Evolutionary conservation across 225 moss, liverwort and hornwort species (phyloP).

Genomic region (Marchantia polymorpha): DNA sequence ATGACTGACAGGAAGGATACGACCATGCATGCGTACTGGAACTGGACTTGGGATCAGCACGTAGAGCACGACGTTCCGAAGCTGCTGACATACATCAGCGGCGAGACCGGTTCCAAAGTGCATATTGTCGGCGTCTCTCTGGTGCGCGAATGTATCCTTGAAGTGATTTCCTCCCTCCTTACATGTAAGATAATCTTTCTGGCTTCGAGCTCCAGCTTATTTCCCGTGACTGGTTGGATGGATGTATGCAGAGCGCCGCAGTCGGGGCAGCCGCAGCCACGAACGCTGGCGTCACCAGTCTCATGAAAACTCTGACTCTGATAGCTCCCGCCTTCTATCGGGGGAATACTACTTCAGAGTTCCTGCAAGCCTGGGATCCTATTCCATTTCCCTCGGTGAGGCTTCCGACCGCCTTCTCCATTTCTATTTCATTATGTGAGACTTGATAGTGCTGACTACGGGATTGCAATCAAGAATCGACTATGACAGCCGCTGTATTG

Average conservation of each 20-base stretch:
- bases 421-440: too few relatives aligned
- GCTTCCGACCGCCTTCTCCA: too few relatives aligned
- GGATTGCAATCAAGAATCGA: too few relatives aligned
- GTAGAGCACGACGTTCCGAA: slow-evolving; percentile 54
- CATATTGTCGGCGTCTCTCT: slow-evolving; percentile 68
- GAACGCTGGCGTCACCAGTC: not conserved
- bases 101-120: slow-evolving; percentile 32
- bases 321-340: slow-evolving; percentile 33
- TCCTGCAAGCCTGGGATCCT: slow-evolving; percentile 26
- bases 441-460: not conserved
- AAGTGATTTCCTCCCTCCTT: too few relatives aligned
- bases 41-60: slow-evolving; percentile 80
- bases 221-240: too few relatives aligned
- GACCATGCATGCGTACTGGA: slow-evolving; percentile 60
- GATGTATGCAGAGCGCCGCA: slow-evolving; percentile 30
- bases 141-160: slow-evolving; percentile 35
- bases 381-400: not conserved
- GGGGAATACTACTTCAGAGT: slow-evolving; percentile 14
- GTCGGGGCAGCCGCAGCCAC: slow-evolving; percentile 40
- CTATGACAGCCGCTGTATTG: too few relatives aligned
- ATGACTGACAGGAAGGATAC: too few relatives aligned
- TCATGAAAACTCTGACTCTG: slow-evolving; percentile 34
- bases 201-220: too few relatives aligned
- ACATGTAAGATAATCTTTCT: too few relatives aligned
- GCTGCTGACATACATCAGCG: slow-evolving; percentile 40